Evolutionary conservation across 495 filamentous ascomycete genomes (phyloP).

Genomic region (Diplogelasinospora grovesii): DNA sequence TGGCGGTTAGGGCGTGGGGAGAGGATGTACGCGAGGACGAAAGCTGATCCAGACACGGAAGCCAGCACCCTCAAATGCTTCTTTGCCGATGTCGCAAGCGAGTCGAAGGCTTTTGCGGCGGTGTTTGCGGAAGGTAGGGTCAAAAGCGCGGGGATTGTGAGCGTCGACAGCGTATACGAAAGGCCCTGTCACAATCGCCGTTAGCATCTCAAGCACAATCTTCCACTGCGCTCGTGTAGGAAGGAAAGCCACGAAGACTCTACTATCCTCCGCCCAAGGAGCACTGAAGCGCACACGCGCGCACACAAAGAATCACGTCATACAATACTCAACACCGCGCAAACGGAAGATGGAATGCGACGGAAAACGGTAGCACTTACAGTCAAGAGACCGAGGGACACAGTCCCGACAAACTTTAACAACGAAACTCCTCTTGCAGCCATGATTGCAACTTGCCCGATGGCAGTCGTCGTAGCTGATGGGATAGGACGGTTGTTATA

Average conservation of each 20-base stretch:
- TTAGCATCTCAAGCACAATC: not conserved
- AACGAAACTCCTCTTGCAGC: conserved; percentile 59
- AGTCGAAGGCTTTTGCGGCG: conserved; percentile 57
- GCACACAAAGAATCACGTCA: not conserved
- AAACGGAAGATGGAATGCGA: too few relatives aligned
- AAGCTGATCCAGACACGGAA: conserved; percentile 51
- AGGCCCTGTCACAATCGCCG: conserved; percentile 53
- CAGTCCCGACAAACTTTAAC: conserved; percentile 83
- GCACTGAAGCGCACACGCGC: too few relatives aligned
- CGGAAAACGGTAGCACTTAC: too few relatives aligned
- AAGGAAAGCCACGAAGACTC: too few relatives aligned
- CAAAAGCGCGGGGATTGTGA: conserved; percentile 70
- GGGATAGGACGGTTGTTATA: too few relatives aligned
- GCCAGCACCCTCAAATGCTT: conserved; percentile 56
- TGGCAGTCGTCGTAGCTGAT: too few relatives aligned
- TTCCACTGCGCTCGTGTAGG: not conserved
- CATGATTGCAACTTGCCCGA: conserved; percentile 58
- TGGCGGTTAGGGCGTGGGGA: conserved; percentile 66
- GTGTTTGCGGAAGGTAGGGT: conserved; percentile 64
- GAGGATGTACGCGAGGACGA: conserved; percentile 65
- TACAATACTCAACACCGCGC: too few relatives aligned
- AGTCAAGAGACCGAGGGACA: conserved; percentile 79
- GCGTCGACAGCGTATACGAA: conserved; percentile 67
- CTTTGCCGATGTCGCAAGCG: conserved; percentile 53
- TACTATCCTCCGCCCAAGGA: too few relatives aligned